Percentiles rank a stretch among this genome's conserved stretches.
phyloP scores from a whole-genome alignment of 2,329 filamentous ascomycete species.

The Cercospora sp. region DNA sequence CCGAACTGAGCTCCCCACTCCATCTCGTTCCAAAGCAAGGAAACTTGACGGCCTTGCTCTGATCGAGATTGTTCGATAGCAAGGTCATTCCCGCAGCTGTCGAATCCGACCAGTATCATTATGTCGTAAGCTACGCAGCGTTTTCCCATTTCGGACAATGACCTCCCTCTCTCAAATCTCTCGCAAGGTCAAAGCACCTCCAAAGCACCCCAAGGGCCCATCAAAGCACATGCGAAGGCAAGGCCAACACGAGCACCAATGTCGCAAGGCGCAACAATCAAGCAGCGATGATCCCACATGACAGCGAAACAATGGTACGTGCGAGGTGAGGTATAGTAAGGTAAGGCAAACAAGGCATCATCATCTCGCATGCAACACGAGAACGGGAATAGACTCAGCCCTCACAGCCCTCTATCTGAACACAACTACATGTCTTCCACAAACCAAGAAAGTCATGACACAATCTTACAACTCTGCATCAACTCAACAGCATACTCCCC shows the following conservation, averaged over 20 bases:
- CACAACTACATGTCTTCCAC: background rate
- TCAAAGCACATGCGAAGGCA: background rate
- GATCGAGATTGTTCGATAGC: background rate
- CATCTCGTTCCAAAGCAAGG: background rate
- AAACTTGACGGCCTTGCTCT: background rate
- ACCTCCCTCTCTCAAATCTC: background rate
- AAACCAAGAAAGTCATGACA: background rate
- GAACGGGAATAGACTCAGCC: background rate
- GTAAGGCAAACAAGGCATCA: background rate
- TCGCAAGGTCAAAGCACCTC: background rate
- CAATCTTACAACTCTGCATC: background rate
- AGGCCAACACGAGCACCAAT: background rate
- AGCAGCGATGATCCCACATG: background rate
- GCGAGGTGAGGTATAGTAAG: background rate
- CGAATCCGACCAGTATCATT: background rate
- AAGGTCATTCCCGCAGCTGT: background rate
- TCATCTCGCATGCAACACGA: background rate
- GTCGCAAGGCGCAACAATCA: background rate
- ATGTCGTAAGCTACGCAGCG: background rate
- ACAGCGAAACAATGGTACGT: background rate
- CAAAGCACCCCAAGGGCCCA: background rate
- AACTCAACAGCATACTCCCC: background rate
- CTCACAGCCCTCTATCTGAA: background rate
- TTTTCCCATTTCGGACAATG: background rate
- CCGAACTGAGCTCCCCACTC: background rate